These are phyloP conservation scores for Amoeboaphelidium protococcarum DNA, from an alignment of 371 early-diverging fungal species.

Conservation along the genomic window DNA sequence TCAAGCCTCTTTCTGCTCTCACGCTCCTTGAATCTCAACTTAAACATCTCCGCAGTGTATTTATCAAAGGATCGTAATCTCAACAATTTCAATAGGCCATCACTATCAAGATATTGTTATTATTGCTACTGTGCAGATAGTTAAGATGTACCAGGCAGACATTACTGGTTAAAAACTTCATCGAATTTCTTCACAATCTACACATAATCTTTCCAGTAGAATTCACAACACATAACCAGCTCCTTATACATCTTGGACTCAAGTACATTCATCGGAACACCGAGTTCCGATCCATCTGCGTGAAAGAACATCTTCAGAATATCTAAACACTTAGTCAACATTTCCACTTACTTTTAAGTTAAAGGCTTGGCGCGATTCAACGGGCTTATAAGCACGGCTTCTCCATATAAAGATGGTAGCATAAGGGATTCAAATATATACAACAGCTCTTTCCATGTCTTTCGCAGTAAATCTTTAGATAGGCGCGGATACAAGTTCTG, in stretches of 20 bases:
- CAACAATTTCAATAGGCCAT: no score
- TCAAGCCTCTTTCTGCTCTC: no score
- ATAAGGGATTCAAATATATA: neutral
- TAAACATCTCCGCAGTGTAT: no score
- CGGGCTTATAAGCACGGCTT: neutral
- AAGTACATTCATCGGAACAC: neutral
- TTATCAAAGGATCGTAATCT: no score
- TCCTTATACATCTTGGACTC: neutral
- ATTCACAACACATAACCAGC: neutral
- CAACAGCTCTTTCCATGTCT: neutral
- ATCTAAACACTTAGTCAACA: neutral
- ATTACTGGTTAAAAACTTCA: no score
- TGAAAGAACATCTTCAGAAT: neutral
- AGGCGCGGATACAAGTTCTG: neutral
- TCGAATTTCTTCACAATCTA: no score
- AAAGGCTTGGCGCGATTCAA: neutral
- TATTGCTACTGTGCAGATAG: no score
- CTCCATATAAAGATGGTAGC: neutral
- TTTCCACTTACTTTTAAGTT: neutral
- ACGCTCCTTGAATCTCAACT: no score
- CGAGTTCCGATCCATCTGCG: neutral
- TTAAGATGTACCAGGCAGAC: no score
- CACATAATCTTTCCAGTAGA: neutral
- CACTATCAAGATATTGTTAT: no score
- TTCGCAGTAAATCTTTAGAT: neutral